These are phyloP conservation scores for Ochromonas danica DNA, from an alignment of 108 stramenopile species.

Conservation along the genomic window DNA sequence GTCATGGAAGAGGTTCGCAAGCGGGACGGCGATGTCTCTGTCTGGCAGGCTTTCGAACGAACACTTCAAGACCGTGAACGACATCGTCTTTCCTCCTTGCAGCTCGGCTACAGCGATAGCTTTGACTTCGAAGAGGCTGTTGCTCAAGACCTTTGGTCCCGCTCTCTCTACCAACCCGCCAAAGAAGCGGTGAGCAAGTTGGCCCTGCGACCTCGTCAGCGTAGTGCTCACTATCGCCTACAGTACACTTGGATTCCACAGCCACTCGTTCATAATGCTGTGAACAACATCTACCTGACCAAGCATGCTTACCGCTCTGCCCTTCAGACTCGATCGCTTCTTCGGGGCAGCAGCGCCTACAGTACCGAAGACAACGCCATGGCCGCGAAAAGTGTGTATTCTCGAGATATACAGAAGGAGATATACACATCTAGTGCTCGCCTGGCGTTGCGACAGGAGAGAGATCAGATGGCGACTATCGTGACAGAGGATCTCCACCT, in stretches of 20 bases:
- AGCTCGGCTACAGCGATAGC: background rate
- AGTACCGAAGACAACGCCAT: no score
- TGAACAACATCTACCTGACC: background rate
- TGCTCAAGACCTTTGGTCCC: background rate
- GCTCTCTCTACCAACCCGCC: background rate
- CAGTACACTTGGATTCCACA: background rate
- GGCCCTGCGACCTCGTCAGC: background rate
- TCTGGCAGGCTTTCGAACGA: background rate
- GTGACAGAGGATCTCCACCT: no score
- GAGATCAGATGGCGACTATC: no score
- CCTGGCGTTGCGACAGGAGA: no score
- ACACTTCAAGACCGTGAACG: background rate
- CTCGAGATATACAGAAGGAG: no score
- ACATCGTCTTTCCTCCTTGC: background rate
- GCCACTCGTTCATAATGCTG: background rate
- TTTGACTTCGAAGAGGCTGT: background rate
- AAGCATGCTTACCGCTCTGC: no score
- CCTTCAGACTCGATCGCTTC: no score
- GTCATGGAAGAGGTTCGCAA: background rate
- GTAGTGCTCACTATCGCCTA: background rate
- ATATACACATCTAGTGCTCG: no score
- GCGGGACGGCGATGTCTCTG: background rate
- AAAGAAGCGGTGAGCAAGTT: background rate
- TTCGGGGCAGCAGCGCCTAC: no score
- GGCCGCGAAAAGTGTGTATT: no score